phyloP scores from a whole-genome alignment of 495 filamentous ascomycete species.

The Aspergillus diversus region DNA sequence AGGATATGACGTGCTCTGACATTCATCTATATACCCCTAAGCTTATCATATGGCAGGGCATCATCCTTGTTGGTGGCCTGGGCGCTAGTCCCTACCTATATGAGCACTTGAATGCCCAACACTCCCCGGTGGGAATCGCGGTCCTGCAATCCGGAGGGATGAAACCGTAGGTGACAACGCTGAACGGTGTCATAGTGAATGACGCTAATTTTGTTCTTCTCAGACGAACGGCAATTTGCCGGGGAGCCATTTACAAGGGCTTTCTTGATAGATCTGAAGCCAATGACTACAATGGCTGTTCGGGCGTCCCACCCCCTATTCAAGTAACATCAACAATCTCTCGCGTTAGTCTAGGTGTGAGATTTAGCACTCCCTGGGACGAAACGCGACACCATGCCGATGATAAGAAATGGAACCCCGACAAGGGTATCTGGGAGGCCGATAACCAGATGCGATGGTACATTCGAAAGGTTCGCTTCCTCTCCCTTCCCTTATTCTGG shows the following conservation, averaged over 20 bases:
- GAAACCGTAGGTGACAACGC: slow-evolving; percentile 7
- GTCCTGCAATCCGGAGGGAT: slow-evolving; percentile 14
- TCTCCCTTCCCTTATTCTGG: not conserved
- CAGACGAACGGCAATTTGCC: slow-evolving; percentile 15
- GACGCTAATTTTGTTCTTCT: not conserved
- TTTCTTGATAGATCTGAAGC: slow-evolving; percentile 10
- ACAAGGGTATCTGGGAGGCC: slow-evolving; percentile 10
- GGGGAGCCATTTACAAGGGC: slow-evolving; percentile 13
- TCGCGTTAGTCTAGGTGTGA: slow-evolving; percentile 10
- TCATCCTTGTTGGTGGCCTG: slow-evolving; percentile 18
- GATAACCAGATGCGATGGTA: slow-evolving; percentile 16
- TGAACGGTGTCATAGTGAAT: not conserved
- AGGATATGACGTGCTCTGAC: not conserved
- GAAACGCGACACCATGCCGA: not conserved
- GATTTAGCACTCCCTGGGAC: slow-evolving; percentile 5
- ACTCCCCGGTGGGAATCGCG: slow-evolving; percentile 6
- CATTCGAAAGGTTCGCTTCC: slow-evolving; percentile 1
- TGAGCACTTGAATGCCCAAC: slow-evolving; percentile 14
- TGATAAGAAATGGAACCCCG: slow-evolving; percentile 10
- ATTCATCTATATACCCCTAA: too few species aligned
- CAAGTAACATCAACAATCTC: slow-evolving; percentile 14
- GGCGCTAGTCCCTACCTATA: slow-evolving; percentile 18
- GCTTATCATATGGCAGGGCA: not conserved
- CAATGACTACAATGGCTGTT: not conserved
- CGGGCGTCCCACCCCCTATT: slow-evolving; percentile 5